Percentiles rank a stretch among this genome's conserved stretches.
phyloP scores from a whole-genome alignment of 371 early-diverging fungal genomes.

The Mortierella sp. region DNA sequence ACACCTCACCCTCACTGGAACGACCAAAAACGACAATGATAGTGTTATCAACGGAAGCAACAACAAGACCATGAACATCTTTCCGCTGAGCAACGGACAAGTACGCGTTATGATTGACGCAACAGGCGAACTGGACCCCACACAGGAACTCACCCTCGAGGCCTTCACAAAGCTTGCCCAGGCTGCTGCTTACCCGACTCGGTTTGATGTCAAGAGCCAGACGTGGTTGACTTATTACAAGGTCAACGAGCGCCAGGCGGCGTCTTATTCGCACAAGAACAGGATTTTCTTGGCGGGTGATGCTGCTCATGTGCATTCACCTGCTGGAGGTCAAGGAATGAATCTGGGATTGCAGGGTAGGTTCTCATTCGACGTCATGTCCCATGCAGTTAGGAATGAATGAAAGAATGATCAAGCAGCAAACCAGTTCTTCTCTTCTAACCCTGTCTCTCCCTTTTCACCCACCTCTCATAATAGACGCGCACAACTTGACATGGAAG shows the following conservation, averaged over 20 bases:
- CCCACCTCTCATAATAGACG: slow-evolving; percentile 20
- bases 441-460: neutral
- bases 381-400: neutral
- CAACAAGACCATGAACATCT: slow-evolving; percentile 40
- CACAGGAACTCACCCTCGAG: slow-evolving; percentile 28
- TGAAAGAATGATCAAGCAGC: neutral
- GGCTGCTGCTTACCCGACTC: slow-evolving; percentile 27
- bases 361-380: neutral
- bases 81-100: slow-evolving; percentile 40
- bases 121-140: slow-evolving; percentile 26
- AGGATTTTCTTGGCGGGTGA: slow-evolving; percentile 58
- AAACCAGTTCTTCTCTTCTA: neutral
- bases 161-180: slow-evolving; percentile 25
- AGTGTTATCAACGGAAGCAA: slow-evolving; percentile 42
- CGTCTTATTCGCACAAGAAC: slow-evolving; percentile 37
- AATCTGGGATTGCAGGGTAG: slow-evolving; percentile 53
- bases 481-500: slow-evolving; percentile 49
- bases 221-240: slow-evolving; percentile 49
- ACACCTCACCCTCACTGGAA: neutral
- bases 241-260: slow-evolving; percentile 56
- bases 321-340: slow-evolving; percentile 54
- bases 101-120: slow-evolving; percentile 43
- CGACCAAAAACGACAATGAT: neutral
- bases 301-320: slow-evolving; percentile 60
- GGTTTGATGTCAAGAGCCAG: slow-evolving; percentile 23